phyloP scores from a whole-genome alignment of 2,329 filamentous ascomycete genomes.

The Microcyclosporella mali region DNA sequence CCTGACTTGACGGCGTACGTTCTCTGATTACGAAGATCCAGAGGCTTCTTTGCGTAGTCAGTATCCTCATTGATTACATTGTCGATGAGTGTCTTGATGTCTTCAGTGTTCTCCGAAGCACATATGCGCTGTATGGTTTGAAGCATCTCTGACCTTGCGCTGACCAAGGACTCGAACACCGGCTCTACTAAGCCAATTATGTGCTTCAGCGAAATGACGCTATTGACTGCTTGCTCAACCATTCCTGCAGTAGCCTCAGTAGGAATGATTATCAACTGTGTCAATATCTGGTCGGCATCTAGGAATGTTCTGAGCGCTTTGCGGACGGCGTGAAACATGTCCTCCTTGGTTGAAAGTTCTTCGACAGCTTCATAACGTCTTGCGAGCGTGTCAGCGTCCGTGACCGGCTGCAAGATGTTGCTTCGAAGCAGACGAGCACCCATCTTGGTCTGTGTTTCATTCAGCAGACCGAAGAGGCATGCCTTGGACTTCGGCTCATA shows the following conservation, averaged over 20 bases:
- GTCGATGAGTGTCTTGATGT: slow-evolving; percentile 60
- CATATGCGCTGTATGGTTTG: slow-evolving; percentile 63
- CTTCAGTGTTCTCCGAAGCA: slow-evolving; percentile 53
- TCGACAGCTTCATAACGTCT: slow-evolving; percentile 76
- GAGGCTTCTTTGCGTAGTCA: slow-evolving; percentile 66
- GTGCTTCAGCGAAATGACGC: slow-evolving; percentile 78
- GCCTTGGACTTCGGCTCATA: slow-evolving; percentile 71
- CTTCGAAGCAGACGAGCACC: slow-evolving; percentile 74
- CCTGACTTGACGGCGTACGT: slow-evolving; percentile 86
- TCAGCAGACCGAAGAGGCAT: slow-evolving; percentile 77
- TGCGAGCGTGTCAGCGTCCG: slow-evolving; percentile 59
- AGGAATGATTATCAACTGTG: slow-evolving; percentile 74
- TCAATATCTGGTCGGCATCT: slow-evolving; percentile 75
- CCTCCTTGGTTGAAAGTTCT: slow-evolving; percentile 73
- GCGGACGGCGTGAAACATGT: slow-evolving; percentile 73
- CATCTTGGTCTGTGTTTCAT: slow-evolving; percentile 83
- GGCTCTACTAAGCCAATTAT: slow-evolving; percentile 65
- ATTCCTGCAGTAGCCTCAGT: slow-evolving; percentile 58
- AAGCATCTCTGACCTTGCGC: slow-evolving; percentile 60
- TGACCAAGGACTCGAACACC: slow-evolving; percentile 61
- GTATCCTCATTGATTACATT: slow-evolving; percentile 74
- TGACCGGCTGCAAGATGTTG: slow-evolving; percentile 85
- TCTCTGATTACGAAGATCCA: slow-evolving; percentile 84
- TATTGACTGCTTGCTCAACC: slow-evolving; percentile 76
- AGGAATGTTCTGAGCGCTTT: slow-evolving; percentile 69